phyloP scores from a whole-genome alignment of 768 basidiomycete species.

The Terana coerulea region DNA sequence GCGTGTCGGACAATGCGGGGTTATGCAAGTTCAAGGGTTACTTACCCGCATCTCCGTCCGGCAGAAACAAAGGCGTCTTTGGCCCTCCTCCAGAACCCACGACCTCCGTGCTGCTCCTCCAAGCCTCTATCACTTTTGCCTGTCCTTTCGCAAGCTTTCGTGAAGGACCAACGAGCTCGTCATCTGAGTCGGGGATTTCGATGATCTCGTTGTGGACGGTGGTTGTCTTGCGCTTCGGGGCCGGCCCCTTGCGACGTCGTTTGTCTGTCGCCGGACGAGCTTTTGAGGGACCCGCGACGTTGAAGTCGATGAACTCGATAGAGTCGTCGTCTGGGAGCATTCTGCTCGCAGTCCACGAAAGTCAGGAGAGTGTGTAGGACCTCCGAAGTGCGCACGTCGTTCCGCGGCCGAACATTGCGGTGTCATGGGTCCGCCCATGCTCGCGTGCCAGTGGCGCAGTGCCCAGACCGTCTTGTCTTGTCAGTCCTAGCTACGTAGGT shows the following conservation, averaged over 20 bases:
- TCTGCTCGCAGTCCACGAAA: neutral
- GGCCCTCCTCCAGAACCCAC: constrained; percentile 5
- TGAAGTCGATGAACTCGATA: neutral
- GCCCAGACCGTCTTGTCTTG: too few relatives aligned
- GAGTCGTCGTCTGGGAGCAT: neutral
- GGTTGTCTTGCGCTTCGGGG: neutral
- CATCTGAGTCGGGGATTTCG: constrained; percentile 49
- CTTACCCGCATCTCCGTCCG: constrained; percentile 2
- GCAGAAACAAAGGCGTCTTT: neutral
- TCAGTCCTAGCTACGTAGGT: too few relatives aligned
- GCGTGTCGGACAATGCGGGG: neutral
- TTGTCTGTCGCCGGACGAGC: neutral
- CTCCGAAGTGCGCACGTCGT: neutral
- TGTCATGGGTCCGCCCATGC: neutral
- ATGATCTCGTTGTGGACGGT: constrained; percentile 33
- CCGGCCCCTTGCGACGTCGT: neutral
- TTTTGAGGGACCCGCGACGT: neutral
- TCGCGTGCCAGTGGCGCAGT: too few relatives aligned
- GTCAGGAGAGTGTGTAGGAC: neutral
- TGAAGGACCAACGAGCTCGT: constrained; percentile 15
- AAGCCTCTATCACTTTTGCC: neutral
- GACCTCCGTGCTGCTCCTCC: constrained; percentile 5
- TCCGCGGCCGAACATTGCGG: neutral
- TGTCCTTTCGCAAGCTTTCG: neutral
- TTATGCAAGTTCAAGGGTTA: neutral